Conservation (phyloP, 768 basidiomycete species). For the Phanerochaete carnosa region DNA sequence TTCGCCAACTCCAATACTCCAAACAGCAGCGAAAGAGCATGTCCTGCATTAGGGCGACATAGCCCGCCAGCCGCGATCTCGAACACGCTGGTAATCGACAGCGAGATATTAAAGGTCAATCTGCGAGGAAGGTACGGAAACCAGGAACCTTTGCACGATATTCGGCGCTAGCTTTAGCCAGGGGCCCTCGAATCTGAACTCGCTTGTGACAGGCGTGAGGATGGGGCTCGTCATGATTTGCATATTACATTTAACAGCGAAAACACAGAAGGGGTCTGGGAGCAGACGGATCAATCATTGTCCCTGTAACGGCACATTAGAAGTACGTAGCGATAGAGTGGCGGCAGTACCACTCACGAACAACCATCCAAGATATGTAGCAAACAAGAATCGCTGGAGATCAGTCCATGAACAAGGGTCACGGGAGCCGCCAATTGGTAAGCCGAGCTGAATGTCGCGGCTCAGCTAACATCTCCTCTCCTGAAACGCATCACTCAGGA, state of each 20-base stretch:
- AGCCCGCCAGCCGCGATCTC: constrained; percentile 57
- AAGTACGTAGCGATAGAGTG: too few relatives aligned
- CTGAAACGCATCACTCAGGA: constrained; percentile 45
- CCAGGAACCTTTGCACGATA: constrained; percentile 64
- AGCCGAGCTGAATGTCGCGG: too few relatives aligned
- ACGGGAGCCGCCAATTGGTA: neutral
- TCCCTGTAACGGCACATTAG: too few relatives aligned
- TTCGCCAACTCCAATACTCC: constrained; percentile 71
- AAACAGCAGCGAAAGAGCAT: constrained; percentile 48
- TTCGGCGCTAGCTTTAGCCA: constrained; percentile 69
- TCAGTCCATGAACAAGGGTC: neutral
- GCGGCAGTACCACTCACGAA: too few relatives aligned
- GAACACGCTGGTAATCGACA: constrained; percentile 64
- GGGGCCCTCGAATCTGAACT: constrained; percentile 60
- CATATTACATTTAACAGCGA: neutral
- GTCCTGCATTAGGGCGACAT: constrained; percentile 49
- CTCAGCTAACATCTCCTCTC: constrained; percentile 51
- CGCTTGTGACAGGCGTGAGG: constrained; percentile 56
- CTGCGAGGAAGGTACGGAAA: constrained; percentile 62
- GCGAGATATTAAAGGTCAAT: constrained; percentile 66
- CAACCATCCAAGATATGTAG: too few relatives aligned
- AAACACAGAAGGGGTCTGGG: neutral
- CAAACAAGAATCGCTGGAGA: too few relatives aligned
- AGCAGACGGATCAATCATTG: constrained; percentile 65
- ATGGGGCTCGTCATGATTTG: constrained; percentile 67